phyloP scores from a whole-genome alignment of 2,329 filamentous ascomycete species.

The Cytospora piceicola region DNA sequence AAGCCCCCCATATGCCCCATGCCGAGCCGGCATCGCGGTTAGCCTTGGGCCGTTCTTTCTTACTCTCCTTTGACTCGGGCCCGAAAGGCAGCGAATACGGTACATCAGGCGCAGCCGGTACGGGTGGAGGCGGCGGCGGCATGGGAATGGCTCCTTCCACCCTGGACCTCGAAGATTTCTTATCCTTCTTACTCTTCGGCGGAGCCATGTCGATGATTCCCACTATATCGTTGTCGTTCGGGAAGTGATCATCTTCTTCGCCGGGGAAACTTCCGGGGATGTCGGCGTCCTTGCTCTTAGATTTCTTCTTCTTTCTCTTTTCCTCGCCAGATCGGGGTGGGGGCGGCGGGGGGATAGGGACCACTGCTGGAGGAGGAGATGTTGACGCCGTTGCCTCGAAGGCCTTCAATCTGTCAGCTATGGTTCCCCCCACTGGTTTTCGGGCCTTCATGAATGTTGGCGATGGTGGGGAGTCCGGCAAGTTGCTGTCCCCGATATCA shows the following conservation, averaged over 20 bases:
- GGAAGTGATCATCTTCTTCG: slow-evolving; percentile 46
- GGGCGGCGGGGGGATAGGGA: slow-evolving; percentile 42
- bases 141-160: slow-evolving; percentile 40
- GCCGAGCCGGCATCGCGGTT: slow-evolving; percentile 68
- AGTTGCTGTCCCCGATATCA: slow-evolving; percentile 6
- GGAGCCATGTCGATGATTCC: slow-evolving; percentile 55
- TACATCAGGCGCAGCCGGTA: slow-evolving; percentile 53
- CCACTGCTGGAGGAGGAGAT: slow-evolving; percentile 37
- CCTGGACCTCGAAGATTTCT: slow-evolving; percentile 45
- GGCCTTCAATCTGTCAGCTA: slow-evolving; percentile 60
- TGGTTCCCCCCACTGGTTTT: slow-evolving; percentile 55
- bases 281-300: slow-evolving; percentile 43
- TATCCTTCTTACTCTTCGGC: slow-evolving; percentile 43
- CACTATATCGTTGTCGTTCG: slow-evolving; percentile 49
- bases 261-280: slow-evolving; percentile 64
- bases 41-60: slow-evolving; percentile 78
- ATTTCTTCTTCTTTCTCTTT: slow-evolving; percentile 45
- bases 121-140: slow-evolving; percentile 42
- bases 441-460: slow-evolving; percentile 51
- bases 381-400: slow-evolving; percentile 52
- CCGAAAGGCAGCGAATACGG: slow-evolving; percentile 58
- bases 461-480: slow-evolving; percentile 28
- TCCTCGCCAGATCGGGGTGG: slow-evolving; percentile 45
- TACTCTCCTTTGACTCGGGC: slow-evolving; percentile 48
- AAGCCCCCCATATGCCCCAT: slow-evolving; percentile 76